A percentile compares a stretch with the other conserved stretches of the same genome.
Conservation (phyloP, 2,329 filamentous ascomycete genomes). For the Coleophoma crateriformis region DNA sequence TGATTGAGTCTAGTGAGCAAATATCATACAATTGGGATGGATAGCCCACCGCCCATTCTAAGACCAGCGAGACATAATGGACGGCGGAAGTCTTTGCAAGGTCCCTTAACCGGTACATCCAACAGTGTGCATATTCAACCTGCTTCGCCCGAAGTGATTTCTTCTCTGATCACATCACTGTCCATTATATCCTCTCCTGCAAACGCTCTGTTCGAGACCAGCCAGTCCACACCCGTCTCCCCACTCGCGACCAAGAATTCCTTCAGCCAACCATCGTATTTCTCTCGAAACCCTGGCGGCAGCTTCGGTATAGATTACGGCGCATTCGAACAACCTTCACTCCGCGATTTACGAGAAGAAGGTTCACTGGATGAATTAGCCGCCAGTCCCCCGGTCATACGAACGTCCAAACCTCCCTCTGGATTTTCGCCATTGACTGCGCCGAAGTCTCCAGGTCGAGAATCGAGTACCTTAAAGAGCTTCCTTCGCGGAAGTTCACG, state of each 20-base stretch:
- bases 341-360: slow-evolving; percentile 43
- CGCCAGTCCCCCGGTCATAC: slow-evolving; percentile 65
- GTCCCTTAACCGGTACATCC: slow-evolving; percentile 17
- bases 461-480: slow-evolving; percentile 46
- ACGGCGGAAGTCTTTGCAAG: slow-evolving; percentile 23
- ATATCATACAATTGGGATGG: slow-evolving; percentile 16
- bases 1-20: slow-evolving; percentile 4
- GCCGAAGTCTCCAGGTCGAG: slow-evolving; percentile 37
- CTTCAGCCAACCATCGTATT: slow-evolving; percentile 13
- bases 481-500: slow-evolving; percentile 50
- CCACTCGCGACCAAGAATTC: slow-evolving; percentile 28
- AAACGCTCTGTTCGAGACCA: slow-evolving; percentile 62
- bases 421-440: slow-evolving; percentile 69
- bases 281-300: slow-evolving; percentile 20
- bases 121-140: slow-evolving; percentile 26
- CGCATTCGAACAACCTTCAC: slow-evolving; percentile 48
- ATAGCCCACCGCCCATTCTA: slow-evolving; percentile 22
- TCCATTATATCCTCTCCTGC: slow-evolving; percentile 64
- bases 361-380: slow-evolving; percentile 53
- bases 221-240: slow-evolving; percentile 27
- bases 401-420: slow-evolving; percentile 76
- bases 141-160: slow-evolving; percentile 61
- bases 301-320: slow-evolving; percentile 71
- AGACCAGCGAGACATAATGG: slow-evolving; percentile 19
- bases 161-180: slow-evolving; percentile 63